Percentiles rank a stretch among this genome's conserved stretches.
phyloP scores from a whole-genome alignment of 2,329 filamentous ascomycete genomes.

The Cladosporium halotolerans region DNA sequence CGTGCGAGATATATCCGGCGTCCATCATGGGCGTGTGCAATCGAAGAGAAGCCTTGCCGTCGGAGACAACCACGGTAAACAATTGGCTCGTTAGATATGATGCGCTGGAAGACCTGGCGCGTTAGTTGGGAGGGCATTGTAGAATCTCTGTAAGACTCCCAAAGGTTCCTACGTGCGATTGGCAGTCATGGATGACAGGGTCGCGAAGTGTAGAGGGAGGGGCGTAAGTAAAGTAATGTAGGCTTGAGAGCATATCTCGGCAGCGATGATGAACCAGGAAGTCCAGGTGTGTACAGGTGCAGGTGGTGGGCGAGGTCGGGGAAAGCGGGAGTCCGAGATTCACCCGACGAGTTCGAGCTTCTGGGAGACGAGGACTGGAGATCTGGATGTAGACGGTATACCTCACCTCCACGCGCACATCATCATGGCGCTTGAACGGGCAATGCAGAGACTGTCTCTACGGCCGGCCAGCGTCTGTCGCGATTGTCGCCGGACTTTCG shows the following conservation, averaged over 20 bases:
- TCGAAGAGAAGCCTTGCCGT: slow-evolving; percentile 21
- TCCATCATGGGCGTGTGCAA: slow-evolving; percentile 1
- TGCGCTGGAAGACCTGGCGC: slow-evolving; percentile 52
- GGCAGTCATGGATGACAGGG: not conserved
- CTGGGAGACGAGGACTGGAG: not conserved
- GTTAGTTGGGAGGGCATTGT: slow-evolving; percentile 57
- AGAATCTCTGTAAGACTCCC: not conserved
- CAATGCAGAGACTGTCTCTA: slow-evolving; percentile 24
- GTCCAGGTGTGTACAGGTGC: not conserved
- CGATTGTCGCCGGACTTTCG: slow-evolving; percentile 24
- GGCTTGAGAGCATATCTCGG: not conserved
- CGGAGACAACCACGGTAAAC: slow-evolving; percentile 40
- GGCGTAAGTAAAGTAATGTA: not conserved
- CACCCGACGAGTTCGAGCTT: not conserved
- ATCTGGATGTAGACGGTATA: not conserved
- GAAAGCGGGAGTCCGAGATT: slow-evolving; percentile 5
- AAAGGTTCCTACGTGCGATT: not conserved
- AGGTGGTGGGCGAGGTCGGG: not conserved
- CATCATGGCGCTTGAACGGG: slow-evolving; percentile 26
- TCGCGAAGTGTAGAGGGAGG: not conserved
- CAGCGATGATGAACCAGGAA: slow-evolving; percentile 8
- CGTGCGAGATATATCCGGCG: slow-evolving; percentile 1
- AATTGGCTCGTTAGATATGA: slow-evolving; percentile 48
- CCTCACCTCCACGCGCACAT: not conserved
- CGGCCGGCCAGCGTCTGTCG: slow-evolving; percentile 20